These are phyloP conservation scores for Suillus discolor DNA, from an alignment of 768 basidiomycete genomes.

Conservation along the genomic window DNA sequence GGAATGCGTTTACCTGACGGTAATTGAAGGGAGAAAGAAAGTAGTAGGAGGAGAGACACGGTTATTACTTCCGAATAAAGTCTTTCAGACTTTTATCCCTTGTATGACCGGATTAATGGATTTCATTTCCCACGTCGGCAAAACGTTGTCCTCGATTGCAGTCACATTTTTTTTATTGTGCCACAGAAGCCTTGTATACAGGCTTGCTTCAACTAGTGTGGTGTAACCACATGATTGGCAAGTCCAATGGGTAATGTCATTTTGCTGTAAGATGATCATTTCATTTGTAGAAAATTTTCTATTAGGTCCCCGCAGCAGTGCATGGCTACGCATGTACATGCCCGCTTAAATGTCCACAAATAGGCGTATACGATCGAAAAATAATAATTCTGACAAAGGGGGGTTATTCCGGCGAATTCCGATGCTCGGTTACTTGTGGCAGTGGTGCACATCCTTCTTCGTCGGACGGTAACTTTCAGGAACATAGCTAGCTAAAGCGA, in stretches of 20 bases:
- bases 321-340: neutral
- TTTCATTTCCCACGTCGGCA: conserved; percentile 11
- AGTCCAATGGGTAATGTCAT: neutral
- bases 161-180: too few species aligned
- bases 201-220: neutral
- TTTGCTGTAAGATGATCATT: neutral
- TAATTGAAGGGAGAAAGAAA: conserved; percentile 13
- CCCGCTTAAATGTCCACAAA: conserved; percentile 2
- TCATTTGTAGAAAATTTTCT: neutral
- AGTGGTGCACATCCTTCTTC: neutral
- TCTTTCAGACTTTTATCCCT: conserved; percentile 8
- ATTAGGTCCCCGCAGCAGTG: neutral
- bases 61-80: conserved; percentile 15
- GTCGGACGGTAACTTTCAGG: neutral
- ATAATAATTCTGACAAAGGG: neutral
- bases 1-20: conserved; percentile 16
- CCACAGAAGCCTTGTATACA: neutral
- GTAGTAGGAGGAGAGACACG: conserved; percentile 7
- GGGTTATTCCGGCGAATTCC: neutral
- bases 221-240: too few species aligned
- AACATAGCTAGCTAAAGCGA: neutral
- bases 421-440: neutral
- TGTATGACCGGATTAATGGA: neutral
- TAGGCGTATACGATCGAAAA: neutral
- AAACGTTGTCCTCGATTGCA: neutral